Evolutionary conservation across 768 basidiomycete species (phyloP).

Genomic region (Cystoderma amianthinum): DNA sequence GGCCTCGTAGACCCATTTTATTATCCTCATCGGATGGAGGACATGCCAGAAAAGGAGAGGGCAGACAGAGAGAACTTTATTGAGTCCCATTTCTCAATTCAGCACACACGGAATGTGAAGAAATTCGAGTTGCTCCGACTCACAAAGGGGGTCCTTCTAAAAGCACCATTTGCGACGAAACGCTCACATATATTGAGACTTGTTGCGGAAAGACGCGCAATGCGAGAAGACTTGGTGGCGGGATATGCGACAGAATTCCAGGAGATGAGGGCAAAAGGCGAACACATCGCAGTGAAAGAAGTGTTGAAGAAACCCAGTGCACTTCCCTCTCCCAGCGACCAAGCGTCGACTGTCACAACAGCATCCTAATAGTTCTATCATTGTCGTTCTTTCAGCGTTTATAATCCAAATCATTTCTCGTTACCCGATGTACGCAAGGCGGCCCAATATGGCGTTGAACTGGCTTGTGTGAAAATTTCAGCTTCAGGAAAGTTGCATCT

Average conservation of each 20-base stretch:
- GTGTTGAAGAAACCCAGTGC: conserved; percentile 8
- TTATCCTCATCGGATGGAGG: conserved; percentile 77
- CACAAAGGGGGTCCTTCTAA: conserved; percentile 31
- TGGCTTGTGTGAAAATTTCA: too few relatives aligned
- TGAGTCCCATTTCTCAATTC: conserved; percentile 52
- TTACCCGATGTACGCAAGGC: too few relatives aligned
- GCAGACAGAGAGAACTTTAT: conserved; percentile 52
- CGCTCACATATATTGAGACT: conserved; percentile 37
- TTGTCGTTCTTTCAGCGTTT: too few relatives aligned
- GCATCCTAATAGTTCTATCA: background rate
- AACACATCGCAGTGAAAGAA: conserved; percentile 12
- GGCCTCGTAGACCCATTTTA: conserved; percentile 92
- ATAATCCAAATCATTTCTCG: too few relatives aligned
- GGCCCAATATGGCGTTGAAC: too few relatives aligned
- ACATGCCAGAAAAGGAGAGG: conserved; percentile 58
- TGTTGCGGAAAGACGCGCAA: conserved; percentile 32
- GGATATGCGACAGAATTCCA: conserved; percentile 26
- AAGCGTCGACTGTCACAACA: conserved; percentile 1
- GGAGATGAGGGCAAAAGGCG: conserved; percentile 24
- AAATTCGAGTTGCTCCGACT: conserved; percentile 31
- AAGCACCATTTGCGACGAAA: conserved; percentile 33
- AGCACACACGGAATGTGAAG: conserved; percentile 23
- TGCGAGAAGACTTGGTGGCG: conserved; percentile 30
- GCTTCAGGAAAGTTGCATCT: too few relatives aligned
- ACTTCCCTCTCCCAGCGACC: background rate